Base-by-base conservation (phyloP, 129 eudicot genomes). In the Ambrosia trifida region DNA sequence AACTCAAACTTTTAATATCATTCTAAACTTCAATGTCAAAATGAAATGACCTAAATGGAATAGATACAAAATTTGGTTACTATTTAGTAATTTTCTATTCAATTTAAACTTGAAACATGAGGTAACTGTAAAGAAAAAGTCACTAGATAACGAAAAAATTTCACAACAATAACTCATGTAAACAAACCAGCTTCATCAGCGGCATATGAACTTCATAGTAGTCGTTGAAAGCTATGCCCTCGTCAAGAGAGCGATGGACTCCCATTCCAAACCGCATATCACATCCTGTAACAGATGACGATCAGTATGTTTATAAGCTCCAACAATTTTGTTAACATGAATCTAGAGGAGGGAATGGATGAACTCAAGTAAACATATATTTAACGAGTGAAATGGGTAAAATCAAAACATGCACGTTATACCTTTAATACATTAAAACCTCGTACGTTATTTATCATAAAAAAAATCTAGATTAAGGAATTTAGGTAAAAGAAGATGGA, bases 211-310 rank as follows among this genome's bases (percentile, higher is more conserved):
- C 68, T 61, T 60, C 75, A 33, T 17, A 33, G 16, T 5, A 32
- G 75, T 57, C 10, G 16, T 53, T n/a, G 43, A 45, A 47, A 57
- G 45, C 82, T 83, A 87, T 58, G 90, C 73, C 75, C 98, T 87
- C 20, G 86, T 76, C 74, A 94, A 83, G 59, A 94, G 72, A 63
- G 88, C 91, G 52, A 94, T 62, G 19, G 95, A 89, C 73, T 94
- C 98, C 98, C 98, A 94, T 72, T 94, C 98, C 89, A 87, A 78
- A 83, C 96, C 74, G 72, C 98, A 94, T 33, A 94, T 76, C 49
- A 94, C 81, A 61, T 94, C 96, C 98, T 93, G 95, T 36, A 74
- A 40, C 46, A 71, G 45, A 62, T 41, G 18, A 7, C 6, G 49
- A 54, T 79, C 33, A 46, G 43, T 60, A 69, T 32, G 60, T 32